Conservation (phyloP, 2,329 filamentous ascomycete species). For the Sporothrix protearum region DNA sequence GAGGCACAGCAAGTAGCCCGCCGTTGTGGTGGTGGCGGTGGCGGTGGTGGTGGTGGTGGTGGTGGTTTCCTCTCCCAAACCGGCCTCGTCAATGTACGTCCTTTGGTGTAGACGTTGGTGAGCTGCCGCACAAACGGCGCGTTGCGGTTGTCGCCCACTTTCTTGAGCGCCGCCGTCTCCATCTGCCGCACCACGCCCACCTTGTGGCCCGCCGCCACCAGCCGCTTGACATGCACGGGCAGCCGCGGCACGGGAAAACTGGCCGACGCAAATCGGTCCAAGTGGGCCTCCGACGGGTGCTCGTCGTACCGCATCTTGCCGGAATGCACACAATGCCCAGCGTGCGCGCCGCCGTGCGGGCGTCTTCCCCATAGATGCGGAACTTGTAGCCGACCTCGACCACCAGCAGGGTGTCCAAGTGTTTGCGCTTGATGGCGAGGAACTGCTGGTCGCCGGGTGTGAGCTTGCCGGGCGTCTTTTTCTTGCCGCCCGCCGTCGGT, state of each 20-base stretch:
- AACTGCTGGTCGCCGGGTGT: slow-evolving; percentile 94
- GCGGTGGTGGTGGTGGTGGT: slow-evolving; percentile 27
- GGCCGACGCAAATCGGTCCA: slow-evolving; percentile 88
- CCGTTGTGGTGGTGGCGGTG: slow-evolving; percentile 35
- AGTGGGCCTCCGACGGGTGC: slow-evolving; percentile 85
- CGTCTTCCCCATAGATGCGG: slow-evolving; percentile 94
- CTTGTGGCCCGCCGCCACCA: slow-evolving; percentile 90
- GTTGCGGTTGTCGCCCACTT: slow-evolving; percentile 90
- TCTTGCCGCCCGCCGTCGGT: slow-evolving; percentile 51
- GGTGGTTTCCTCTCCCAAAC: slow-evolving; percentile 56
- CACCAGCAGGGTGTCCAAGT: slow-evolving; percentile 84
- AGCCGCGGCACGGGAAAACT: slow-evolving; percentile 91
- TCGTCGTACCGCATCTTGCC: slow-evolving; percentile 94
- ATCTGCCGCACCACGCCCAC: slow-evolving; percentile 92
- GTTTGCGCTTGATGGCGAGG: slow-evolving; percentile 86
- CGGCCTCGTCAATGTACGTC: slow-evolving; percentile 94
- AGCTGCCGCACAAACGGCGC: slow-evolving; percentile 87
- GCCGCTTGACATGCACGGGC: slow-evolving; percentile 87
- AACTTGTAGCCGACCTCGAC: slow-evolving; percentile 98
- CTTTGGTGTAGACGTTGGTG: slow-evolving; percentile 96
- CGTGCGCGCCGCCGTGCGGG: slow-evolving; percentile 80
- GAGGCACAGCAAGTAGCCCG: slow-evolving; percentile 86
- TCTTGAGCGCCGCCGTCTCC: slow-evolving; percentile 93
- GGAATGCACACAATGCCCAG: slow-evolving; percentile 92
- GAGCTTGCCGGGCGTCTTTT: slow-evolving; percentile 67